Base-by-base conservation (phyloP, 176 grass and related monocot species). In the Carex kokanica region DNA sequence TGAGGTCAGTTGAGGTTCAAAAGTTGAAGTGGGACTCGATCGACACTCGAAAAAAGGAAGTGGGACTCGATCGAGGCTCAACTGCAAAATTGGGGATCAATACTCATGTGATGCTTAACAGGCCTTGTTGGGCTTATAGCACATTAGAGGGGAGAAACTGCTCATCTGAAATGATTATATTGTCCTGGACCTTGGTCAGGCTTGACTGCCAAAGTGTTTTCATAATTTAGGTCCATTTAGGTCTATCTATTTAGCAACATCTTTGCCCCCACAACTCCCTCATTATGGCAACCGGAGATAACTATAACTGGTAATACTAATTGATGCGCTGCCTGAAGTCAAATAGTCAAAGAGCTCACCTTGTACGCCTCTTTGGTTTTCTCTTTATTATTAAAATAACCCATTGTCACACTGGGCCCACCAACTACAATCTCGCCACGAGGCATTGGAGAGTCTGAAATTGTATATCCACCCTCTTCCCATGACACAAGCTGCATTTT, bases 331-430 rank as follows among this genome's bases (percentile, higher is more conserved):
- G 12, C 45, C 14, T 4, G 4, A 55, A 77, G 24, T 77, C 24
- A 55, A 31, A 54, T 17, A 77, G 54, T 25, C 25, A 45, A 40
- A 58, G 53, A 11, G 31, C 74, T 79, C 84, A 93, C 94, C 87
- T 90, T 93, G 79, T 97, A 94, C 34, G 82, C 94, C 64, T 94
- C 91, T 34, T 87, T 93, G 8, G 94, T 94, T 87, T 97, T 97
- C 21, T 85, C 91, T 63, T 97, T 86, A 43, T 92, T 97, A 72
- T 92, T 97, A 60, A 90, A 97, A 85, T 97, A 97, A 43, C 94
- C 94, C 81, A 88, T 79, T 16, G 94, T 93, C 80, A 97, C 85
- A 63, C 88, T 92, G 78, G 89, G 72, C 15, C 91, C 94, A 59
- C 91, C 94, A 87, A 94, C 65, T 36, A 92, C 82, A 16, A 97